Evolutionary conservation across 2,329 filamentous ascomycete species (phyloP).

Genomic region (Didymella sp.): DNA sequence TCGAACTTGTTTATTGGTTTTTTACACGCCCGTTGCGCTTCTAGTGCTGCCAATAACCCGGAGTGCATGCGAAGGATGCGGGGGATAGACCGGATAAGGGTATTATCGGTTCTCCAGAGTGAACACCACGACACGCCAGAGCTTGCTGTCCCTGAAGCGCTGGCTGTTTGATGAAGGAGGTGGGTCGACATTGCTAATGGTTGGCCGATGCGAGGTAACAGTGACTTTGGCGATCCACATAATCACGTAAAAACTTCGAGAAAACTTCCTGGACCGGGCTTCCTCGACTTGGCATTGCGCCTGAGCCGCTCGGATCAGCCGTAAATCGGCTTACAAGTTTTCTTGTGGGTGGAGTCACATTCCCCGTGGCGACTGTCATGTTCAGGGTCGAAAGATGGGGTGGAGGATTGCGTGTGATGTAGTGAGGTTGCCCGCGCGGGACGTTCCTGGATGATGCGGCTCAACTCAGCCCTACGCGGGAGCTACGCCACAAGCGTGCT

Average conservation of each 20-base stretch:
- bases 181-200: conserved; percentile 43
- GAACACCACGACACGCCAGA: conserved; percentile 14
- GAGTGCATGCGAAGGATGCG: conserved; percentile 34
- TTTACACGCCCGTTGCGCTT: conserved; percentile 12
- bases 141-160: conserved; percentile 16
- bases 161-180: conserved; percentile 29
- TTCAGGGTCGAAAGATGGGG: conserved; percentile 18
- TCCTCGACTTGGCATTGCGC: conserved; percentile 29
- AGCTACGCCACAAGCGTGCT: conserved; percentile 6
- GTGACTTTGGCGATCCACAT: conserved; percentile 37
- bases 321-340: conserved; percentile 22
- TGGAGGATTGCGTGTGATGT: conserved; percentile 4
- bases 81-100: conserved; percentile 30
- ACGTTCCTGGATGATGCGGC: conserved; percentile 14
- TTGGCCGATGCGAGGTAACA: conserved; percentile 28
- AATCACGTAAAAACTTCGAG: conserved; percentile 42
- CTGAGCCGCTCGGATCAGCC: conserved; percentile 24
- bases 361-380: conserved; percentile 8
- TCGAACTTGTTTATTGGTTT: conserved; percentile 9
- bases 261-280: conserved; percentile 33
- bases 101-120: conserved; percentile 26
- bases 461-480: conserved; percentile 15
- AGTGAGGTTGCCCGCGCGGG: conserved; percentile 13
- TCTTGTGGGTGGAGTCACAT: conserved; percentile 14
- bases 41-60: conserved; percentile 22